Percentiles rank a stretch among this genome's conserved stretches.
phyloP scores from a whole-genome alignment of 495 filamentous ascomycete species.

The Platismatia glauca region DNA sequence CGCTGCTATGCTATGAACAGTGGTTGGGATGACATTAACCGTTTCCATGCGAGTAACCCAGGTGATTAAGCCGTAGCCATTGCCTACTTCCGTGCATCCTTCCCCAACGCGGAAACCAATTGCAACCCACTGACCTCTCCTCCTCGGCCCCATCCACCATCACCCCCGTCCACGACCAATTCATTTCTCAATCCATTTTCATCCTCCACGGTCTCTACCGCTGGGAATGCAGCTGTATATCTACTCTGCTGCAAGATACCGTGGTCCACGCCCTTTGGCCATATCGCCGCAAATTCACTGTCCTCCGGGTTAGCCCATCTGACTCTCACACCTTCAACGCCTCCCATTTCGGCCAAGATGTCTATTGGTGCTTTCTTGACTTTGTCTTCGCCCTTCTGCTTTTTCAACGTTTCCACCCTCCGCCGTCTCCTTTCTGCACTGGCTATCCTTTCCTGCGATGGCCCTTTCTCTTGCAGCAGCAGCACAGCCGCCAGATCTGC shows the following conservation, averaged over 20 bases:
- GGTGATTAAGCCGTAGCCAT: not conserved
- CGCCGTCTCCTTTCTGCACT: constrained; percentile 24
- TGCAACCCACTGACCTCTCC: not conserved
- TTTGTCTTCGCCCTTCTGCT: constrained; percentile 27
- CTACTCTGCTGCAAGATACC: constrained; percentile 33
- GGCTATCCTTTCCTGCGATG: constrained; percentile 20
- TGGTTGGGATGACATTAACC: not conserved
- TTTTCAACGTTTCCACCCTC: constrained; percentile 30
- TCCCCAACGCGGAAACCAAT: not conserved
- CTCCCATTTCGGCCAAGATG: constrained; percentile 22
- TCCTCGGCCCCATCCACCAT: not conserved
- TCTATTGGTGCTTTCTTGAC: constrained; percentile 30
- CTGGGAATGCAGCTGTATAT: constrained; percentile 24
- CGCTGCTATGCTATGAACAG: not conserved
- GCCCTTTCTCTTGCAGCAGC: constrained; percentile 26
- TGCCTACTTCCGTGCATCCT: not conserved
- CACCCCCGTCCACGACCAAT: not conserved
- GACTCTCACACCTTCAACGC: constrained; percentile 33
- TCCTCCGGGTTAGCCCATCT: constrained; percentile 64
- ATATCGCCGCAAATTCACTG: constrained; percentile 53
- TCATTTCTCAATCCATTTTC: not conserved
- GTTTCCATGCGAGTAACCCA: not conserved
- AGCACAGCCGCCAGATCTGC: constrained; percentile 82
- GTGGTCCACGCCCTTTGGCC: constrained; percentile 64
- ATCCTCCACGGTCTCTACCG: constrained; percentile 1